A percentile compares a stretch with the other conserved stretches of the same genome.
These are phyloP conservation scores for Hanseniaspora pseudoguilliermondii DNA, from an alignment of 805 yeast genomes.

Conservation along the genomic window DNA sequence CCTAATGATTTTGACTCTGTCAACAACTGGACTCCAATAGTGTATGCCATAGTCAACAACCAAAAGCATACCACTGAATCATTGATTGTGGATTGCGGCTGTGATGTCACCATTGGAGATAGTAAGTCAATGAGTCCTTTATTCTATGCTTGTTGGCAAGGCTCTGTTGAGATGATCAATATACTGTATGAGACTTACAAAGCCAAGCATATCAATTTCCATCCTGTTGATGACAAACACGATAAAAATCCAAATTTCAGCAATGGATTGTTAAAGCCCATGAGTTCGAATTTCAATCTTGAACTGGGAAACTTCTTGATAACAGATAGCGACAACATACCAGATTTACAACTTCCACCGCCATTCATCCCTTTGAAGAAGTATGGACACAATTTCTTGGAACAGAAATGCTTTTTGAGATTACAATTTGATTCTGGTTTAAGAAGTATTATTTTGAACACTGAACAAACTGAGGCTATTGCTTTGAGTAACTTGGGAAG, in stretches of 20 bases:
- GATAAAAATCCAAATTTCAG: not conserved
- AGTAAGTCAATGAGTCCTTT: constrained; percentile 70
- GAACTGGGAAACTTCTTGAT: constrained; percentile 19
- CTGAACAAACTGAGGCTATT: constrained; percentile 30
- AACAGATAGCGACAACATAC: constrained; percentile 55
- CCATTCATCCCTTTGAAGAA: constrained; percentile 88
- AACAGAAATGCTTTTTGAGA: constrained; percentile 75
- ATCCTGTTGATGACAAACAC: not conserved
- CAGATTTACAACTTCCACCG: constrained; percentile 86
- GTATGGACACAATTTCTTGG: constrained; percentile 91
- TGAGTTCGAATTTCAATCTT: constrained; percentile 15
- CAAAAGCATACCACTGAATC: constrained; percentile 56
- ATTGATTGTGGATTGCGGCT: constrained; percentile 53
- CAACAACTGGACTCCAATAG: constrained; percentile 87
- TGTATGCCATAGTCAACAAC: constrained; percentile 82
- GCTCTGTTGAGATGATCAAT: constrained; percentile 71
- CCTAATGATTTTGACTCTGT: constrained; percentile 71
- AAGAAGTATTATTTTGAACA: constrained; percentile 34
- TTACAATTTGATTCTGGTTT: constrained; percentile 46
- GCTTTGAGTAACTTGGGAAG: constrained; percentile 54
- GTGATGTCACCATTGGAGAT: constrained; percentile 55
- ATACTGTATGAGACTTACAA: constrained; percentile 34
- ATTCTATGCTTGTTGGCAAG: constrained; percentile 89
- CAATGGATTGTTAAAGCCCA: constrained; percentile 6
- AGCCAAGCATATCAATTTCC: constrained; percentile 13